These are phyloP conservation scores for Cladosporium colombiae DNA, from an alignment of 2,329 filamentous ascomycete species.

Conservation along the genomic window DNA sequence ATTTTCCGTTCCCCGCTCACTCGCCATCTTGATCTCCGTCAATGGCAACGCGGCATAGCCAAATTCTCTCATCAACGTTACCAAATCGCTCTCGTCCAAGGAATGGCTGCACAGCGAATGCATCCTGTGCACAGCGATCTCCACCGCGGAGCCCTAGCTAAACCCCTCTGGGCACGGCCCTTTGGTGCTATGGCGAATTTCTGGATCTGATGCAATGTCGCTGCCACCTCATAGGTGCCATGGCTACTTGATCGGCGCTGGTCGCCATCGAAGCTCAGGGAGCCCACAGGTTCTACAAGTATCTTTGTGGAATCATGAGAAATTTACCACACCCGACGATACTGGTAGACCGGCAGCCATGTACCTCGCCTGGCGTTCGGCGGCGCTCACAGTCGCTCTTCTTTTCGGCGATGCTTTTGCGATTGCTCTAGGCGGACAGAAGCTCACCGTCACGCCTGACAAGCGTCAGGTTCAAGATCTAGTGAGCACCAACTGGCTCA, in stretches of 20 bases:
- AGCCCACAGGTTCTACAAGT: background rate
- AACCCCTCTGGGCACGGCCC: background rate
- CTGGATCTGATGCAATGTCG: background rate
- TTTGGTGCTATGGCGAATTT: background rate
- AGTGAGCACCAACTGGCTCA: background rate
- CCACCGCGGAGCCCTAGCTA: background rate
- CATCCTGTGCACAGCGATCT: background rate
- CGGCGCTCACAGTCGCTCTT: background rate
- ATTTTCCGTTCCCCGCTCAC: constrained; percentile 18
- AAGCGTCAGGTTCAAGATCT: constrained; percentile 13
- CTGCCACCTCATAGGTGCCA: background rate
- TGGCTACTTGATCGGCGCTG: background rate
- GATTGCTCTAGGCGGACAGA: background rate
- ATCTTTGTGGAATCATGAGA: background rate
- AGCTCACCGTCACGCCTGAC: background rate
- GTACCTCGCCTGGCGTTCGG: background rate
- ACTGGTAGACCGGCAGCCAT: background rate
- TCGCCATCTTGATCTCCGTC: background rate
- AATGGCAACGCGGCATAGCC: constrained; percentile 4
- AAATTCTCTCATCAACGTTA: no score
- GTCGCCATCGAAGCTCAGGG: background rate
- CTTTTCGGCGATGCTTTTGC: background rate
- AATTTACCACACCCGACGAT: background rate
- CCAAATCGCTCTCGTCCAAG: background rate
- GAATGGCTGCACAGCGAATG: background rate